A percentile compares a stretch with the other conserved stretches of the same genome.
Evolutionary conservation across 352 stramenopile genomes (phyloP).

Genomic region (Phytophthora sansomeana): DNA sequence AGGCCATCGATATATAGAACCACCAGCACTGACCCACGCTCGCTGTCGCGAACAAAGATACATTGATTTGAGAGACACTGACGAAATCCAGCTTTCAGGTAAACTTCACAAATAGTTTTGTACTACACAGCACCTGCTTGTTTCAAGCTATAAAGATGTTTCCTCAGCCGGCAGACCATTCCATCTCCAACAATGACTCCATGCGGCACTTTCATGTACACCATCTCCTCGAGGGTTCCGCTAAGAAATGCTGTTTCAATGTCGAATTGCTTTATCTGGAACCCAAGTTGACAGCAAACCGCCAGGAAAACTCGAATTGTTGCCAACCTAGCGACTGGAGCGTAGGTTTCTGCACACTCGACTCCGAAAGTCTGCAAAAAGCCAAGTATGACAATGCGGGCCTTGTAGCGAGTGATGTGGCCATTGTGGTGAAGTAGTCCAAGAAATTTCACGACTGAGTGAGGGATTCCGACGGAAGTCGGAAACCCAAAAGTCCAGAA

Average conservation of each 20-base stretch:
- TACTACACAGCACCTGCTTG: conserved; percentile 42
- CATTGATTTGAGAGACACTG: conserved; percentile 9
- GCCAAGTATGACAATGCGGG: too few relatives aligned
- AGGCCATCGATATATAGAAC: conserved; percentile 22
- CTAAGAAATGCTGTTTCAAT: conserved; percentile 36
- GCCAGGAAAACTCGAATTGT: conserved; percentile 36
- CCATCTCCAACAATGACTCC: too few relatives aligned
- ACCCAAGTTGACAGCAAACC: conserved; percentile 10
- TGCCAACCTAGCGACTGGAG: conserved; percentile 26
- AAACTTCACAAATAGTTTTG: conserved; percentile 24
- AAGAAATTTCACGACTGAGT: too few relatives aligned
- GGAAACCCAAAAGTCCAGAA: too few relatives aligned
- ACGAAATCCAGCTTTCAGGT: neutral
- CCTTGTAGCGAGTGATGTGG: too few relatives aligned
- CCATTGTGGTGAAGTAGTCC: too few relatives aligned
- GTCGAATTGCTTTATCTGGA: conserved; percentile 24
- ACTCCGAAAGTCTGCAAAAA: too few relatives aligned
- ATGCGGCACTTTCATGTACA: too few relatives aligned
- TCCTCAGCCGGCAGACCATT: conserved; percentile 14
- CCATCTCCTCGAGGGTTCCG: too few relatives aligned
- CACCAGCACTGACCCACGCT: neutral
- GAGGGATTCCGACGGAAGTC: too few relatives aligned
- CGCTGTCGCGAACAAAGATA: neutral
- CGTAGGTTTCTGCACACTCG: too few relatives aligned
- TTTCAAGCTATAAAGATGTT: conserved; percentile 47